These are phyloP conservation scores for Cucurbita moschata DNA, from an alignment of 306 rosid genomes.

Conservation along the genomic window DNA sequence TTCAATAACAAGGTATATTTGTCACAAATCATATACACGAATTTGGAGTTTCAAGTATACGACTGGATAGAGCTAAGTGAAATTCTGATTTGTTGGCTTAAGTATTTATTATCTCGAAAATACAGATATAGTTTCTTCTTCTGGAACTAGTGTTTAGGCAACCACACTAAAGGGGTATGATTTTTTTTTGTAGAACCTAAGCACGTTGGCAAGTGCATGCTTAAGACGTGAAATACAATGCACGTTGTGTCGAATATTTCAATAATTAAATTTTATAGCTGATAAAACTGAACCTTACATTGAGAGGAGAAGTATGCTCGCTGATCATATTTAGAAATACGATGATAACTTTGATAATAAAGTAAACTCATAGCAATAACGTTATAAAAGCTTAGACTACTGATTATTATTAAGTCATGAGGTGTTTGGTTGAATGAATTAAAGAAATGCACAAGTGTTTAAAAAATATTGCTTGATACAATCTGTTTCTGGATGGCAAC, in stretches of 20 bases:
- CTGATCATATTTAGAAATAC: background rate
- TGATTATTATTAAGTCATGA: background rate
- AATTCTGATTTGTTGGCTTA: background rate
- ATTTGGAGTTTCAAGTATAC: background rate
- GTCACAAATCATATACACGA: background rate
- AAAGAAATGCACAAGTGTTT: background rate
- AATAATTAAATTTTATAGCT: background rate
- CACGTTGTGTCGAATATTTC: background rate
- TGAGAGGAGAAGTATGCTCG: background rate
- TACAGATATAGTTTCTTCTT: background rate
- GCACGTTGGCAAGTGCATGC: background rate
- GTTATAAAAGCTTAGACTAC: background rate
- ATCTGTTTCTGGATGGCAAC: background rate
- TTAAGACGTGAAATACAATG: background rate
- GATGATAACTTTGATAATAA: background rate
- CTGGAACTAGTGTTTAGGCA: background rate
- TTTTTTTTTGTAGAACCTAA: background rate
- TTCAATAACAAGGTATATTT: constrained; percentile 79
- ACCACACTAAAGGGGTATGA: background rate
- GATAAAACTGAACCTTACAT: background rate
- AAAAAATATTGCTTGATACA: background rate
- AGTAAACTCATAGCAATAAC: background rate
- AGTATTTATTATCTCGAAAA: background rate
- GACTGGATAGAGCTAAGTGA: background rate
- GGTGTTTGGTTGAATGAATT: background rate